Evolutionary conservation across 1,284 basidiomycete genomes (phyloP).

Genomic region (Cryptococcus sp.): DNA sequence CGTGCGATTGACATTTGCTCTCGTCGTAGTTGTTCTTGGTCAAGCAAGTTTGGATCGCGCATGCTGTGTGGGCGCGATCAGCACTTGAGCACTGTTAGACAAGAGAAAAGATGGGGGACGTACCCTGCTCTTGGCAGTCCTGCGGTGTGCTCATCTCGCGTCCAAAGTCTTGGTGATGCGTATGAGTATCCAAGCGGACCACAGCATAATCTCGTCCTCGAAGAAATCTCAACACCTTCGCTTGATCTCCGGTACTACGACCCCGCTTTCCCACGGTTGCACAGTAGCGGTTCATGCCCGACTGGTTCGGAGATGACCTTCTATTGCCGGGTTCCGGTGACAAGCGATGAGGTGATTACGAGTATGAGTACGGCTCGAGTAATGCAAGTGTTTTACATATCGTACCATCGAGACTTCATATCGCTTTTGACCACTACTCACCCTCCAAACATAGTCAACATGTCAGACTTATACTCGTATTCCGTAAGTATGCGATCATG

Average conservation of each 20-base stretch:
- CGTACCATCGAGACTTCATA: slow-evolving; percentile 1
- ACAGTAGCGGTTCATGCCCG: not conserved
- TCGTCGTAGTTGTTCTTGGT: slow-evolving; percentile 41
- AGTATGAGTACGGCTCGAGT: not conserved
- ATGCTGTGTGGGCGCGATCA: slow-evolving; percentile 27
- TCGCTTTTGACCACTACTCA: not conserved
- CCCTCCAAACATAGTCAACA: slow-evolving; percentile 14
- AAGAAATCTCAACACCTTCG: not conserved
- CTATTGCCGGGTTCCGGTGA: not conserved
- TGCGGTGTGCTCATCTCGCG: slow-evolving; percentile 10
- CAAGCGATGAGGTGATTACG: not conserved
- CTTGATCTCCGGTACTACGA: too few species aligned
- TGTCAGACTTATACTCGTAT: slow-evolving; percentile 51
- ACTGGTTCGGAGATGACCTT: not conserved
- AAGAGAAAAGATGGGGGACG: not conserved
- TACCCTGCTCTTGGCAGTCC: not conserved
- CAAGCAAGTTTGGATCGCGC: slow-evolving; percentile 50
- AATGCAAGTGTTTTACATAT: not conserved
- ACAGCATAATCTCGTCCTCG: not conserved
- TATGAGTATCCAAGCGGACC: not conserved
- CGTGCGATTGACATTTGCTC: slow-evolving; percentile 34
- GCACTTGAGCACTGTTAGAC: not conserved
- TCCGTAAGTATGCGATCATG: slow-evolving; percentile 23
- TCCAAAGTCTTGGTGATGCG: too few species aligned
- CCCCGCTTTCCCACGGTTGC: not conserved